Percentiles rank a stretch among this genome's conserved stretches.
Evolutionary conservation across 2,329 filamentous ascomycete genomes (phyloP).

Genomic region (Claviceps pusilla): DNA sequence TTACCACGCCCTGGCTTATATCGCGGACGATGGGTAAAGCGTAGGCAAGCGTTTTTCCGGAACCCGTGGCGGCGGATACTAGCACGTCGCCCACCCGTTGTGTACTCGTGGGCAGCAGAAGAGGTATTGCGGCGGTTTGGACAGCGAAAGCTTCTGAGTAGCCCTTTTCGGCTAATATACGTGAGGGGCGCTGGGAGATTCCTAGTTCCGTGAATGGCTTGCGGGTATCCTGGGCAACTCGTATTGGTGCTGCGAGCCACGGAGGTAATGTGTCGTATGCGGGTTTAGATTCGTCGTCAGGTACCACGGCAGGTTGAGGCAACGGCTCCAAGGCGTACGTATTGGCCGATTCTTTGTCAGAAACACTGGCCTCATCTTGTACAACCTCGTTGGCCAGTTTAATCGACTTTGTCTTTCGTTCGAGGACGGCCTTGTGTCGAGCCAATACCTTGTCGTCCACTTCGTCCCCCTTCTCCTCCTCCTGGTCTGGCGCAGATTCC

Average conservation of each 20-base stretch:
- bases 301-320: conserved; percentile 57
- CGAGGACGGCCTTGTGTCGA: conserved; percentile 36
- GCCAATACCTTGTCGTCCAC: conserved; percentile 16
- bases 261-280: conserved; percentile 64
- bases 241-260: conserved; percentile 68
- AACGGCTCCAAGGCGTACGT: conserved; percentile 64
- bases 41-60: conserved; percentile 89
- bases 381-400: conserved; percentile 29
- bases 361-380: conserved; percentile 14
- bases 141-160: conserved; percentile 28
- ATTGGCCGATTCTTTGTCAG: conserved; percentile 24
- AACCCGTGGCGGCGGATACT: conserved; percentile 85
- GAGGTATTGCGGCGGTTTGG: conserved; percentile 47
- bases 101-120: conserved; percentile 53
- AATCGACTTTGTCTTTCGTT: conserved; percentile 41
- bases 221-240: conserved; percentile 45
- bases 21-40: conserved; percentile 71
- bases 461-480: conserved; percentile 12
- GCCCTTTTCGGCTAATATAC: conserved; percentile 47
- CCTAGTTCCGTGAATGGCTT: conserved; percentile 49
- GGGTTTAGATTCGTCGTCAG: conserved; percentile 41
- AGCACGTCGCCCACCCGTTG: conserved; percentile 62
- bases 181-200: conserved; percentile 43
- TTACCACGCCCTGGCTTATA: conserved; percentile 48
- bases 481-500: conserved; percentile 5